Evolutionary conservation across 164 flowering plant genomes (phyloP), one percentile per base, ranked within the genome.

Genomic region (Nymphaea thermarum): DNA sequence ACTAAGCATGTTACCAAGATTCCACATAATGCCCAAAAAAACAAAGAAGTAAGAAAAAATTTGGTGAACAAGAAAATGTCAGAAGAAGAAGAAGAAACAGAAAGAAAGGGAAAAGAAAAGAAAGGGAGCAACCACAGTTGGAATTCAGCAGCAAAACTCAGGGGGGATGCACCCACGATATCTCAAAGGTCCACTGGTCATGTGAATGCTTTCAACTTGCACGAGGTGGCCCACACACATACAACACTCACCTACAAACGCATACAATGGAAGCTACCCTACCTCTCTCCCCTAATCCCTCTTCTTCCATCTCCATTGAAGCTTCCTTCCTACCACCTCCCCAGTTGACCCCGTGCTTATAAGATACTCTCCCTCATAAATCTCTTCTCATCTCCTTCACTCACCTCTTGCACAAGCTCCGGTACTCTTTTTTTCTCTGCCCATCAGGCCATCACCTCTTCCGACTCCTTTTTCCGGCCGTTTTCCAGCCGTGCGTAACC

Each of bases 121-220:
- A 51, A 15, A 51, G 57, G 14, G 57, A 51, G 14, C 57, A 51
- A 51, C 12, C 57, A 51, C 12, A 51, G 57, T 51, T 51, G 57
- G 57, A 51, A 4, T 4, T 0, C 57, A 51, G 57, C 57, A 51
- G 57, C 57, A 5, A 8, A 51, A 69, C 71, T 77, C 76, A 76
- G 90, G 93, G 89, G 91, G 87, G 85, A 83, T 84, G 91, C 77
- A 89, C 83, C 81, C 76, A 69, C 74, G 61, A 60, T 68, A 5
- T 44, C 64, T 75, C 79, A 51, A 73, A 51, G 85, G 83, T 86
- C 85, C 89, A 77, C 78, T 43, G 36, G 65, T 84, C 91, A 86
- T 85, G 86, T 87, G 88, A 87, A 80, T 82, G 82, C 82, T 80
- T 80, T 80, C 5, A 51, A 51, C 57, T 51, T 51, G 57, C 57